Conservation (phyloP, 176 grass and related monocot species). For the Thalia dealbata region DNA sequence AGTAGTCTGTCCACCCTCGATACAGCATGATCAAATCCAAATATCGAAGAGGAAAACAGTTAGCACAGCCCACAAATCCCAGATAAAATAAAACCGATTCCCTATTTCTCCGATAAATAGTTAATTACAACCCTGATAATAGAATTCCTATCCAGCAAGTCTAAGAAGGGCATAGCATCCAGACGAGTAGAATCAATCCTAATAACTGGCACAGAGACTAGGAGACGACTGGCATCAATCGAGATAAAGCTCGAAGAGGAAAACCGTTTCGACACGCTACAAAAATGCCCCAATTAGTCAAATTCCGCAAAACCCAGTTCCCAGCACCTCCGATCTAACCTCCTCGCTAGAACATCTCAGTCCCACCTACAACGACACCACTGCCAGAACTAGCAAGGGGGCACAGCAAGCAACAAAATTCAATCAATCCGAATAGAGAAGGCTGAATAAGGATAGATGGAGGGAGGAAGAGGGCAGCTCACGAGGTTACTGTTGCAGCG, state of each 20-base stretch:
- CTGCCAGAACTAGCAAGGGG: background rate
- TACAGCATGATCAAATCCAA: background rate
- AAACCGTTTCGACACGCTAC: background rate
- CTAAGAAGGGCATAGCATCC: background rate
- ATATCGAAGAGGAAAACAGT: background rate
- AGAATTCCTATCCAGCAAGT: background rate
- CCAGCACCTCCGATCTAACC: background rate
- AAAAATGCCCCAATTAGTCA: background rate
- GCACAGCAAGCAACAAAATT: background rate
- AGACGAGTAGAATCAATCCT: background rate
- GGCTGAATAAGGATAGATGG: background rate
- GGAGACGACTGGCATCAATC: background rate
- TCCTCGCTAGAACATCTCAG: slow-evolving; percentile 4
- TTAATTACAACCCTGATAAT: too few relatives aligned
- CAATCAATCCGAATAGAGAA: background rate
- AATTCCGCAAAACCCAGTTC: background rate
- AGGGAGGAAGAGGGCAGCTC: slow-evolving; percentile 5
- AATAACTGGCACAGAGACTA: background rate
- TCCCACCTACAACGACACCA: background rate
- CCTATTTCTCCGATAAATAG: background rate
- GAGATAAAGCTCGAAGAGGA: background rate
- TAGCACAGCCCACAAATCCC: background rate
- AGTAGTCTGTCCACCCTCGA: background rate
- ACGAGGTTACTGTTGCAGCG: slow-evolving; percentile 97
- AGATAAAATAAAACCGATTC: background rate